These are phyloP conservation scores for Lumnitzera racemosa DNA, from an alignment of 345 rosid genomes.

Conservation along the genomic window DNA sequence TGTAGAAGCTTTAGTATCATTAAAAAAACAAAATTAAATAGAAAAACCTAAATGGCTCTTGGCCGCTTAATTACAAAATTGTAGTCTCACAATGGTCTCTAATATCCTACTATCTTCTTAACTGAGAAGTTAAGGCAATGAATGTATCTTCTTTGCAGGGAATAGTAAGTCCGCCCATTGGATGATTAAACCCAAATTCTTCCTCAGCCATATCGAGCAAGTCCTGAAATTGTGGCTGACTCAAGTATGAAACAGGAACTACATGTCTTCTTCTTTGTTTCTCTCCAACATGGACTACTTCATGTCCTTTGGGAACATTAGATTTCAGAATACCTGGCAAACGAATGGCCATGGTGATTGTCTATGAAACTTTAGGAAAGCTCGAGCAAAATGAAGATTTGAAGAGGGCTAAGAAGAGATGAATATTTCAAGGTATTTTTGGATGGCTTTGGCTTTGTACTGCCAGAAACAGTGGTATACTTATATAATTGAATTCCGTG, in stretches of 20 bases:
- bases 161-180: constrained; percentile 27
- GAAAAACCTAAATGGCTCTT: no score
- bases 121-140: constrained; percentile 8
- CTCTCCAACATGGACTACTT: constrained; percentile 31
- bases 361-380: no score
- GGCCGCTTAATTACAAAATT: no score
- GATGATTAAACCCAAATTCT: constrained; percentile 37
- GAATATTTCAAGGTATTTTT: neutral
- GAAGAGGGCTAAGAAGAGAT: neutral
- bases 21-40: no score
- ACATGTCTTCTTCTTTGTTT: constrained; percentile 22
- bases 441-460: neutral
- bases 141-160: constrained; percentile 33
- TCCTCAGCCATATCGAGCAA: constrained; percentile 29
- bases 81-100: neutral
- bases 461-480: neutral
- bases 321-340: no score
- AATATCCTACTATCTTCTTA: neutral
- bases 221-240: constrained; percentile 27
- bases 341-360: no score
- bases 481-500: neutral
- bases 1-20: no score
- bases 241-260: constrained; percentile 28
- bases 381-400: no score
- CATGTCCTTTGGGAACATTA: constrained; percentile 27